Evolutionary conservation across 352 stramenopile genomes (phyloP), one percentile per base, ranked within the genome.

Genomic region (Achlya hypogyna): DNA sequence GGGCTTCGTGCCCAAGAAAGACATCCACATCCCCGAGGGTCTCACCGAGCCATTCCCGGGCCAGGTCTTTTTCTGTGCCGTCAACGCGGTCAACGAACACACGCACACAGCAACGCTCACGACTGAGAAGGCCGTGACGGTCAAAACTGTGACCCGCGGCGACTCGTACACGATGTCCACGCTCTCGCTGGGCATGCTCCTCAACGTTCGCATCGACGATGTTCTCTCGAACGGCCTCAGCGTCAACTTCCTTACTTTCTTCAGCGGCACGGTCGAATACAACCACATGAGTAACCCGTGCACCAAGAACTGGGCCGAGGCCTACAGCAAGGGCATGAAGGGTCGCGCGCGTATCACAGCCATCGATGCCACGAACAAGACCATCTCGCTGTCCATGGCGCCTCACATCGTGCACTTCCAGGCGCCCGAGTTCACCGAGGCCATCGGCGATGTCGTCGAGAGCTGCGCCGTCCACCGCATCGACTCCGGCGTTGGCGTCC

Each of bases 181-280:
- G 32, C 75, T 98, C 20, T 71, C 88, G 51, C 93, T 94, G 4
- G 95, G 95, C 14, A 97, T 96, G 89, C 72, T 98, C 65, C 78
- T 97, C 4, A 92, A 97, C 71, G 85, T 95, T 23, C 87, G 86
- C 45, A 86, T 98, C 9, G 93, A 98, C 63, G 84, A 94, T 18
- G 84, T 95, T 35, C 74, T 96, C 56, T 72, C 78, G 59, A 96
- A 95, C 65, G 87, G 88, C 0, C 76, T 96, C 23, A 78, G 75
- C 32, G 87, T 96, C 63, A 93, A 89, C 69, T 96, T 95, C 59
- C 81, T 96, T 47, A 91, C 81, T 14, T 95, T 93, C 62, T 96
- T 96, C 71, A 78, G 74, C 34, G 88, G 83, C 25, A 92, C 83
- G 2, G 86, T 96, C 22, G 88, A 96, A 73, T 84, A 93, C 53